Percentiles rank a stretch among this genome's conserved stretches.
phyloP scores from a whole-genome alignment of 768 basidiomycete genomes.

The Solioccasus polychromus region DNA sequence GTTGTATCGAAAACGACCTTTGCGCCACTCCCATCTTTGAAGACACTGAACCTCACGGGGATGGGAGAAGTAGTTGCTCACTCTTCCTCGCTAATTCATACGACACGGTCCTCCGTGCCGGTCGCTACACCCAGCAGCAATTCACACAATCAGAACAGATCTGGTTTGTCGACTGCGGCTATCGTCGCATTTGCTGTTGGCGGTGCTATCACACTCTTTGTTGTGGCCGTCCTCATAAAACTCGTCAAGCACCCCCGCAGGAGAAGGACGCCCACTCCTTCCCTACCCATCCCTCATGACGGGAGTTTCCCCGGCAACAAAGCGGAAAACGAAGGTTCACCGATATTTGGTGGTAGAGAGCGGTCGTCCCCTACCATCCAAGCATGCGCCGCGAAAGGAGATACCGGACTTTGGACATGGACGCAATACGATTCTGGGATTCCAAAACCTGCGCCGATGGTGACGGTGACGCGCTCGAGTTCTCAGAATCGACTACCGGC shows the following conservation, averaged over 20 bases:
- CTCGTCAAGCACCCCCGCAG: constrained; percentile 49
- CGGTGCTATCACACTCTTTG: constrained; percentile 46
- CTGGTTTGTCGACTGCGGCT: constrained; percentile 44
- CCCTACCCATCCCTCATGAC: constrained; percentile 69
- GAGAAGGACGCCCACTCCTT: constrained; percentile 62
- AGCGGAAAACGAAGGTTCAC: constrained; percentile 55
- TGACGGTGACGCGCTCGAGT: constrained; percentile 24
- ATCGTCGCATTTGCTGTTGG: constrained; percentile 56
- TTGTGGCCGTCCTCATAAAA: constrained; percentile 45
- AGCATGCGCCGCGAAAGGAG: constrained; percentile 34
- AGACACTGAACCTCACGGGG: constrained; percentile 25
- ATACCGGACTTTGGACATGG: constrained; percentile 53
- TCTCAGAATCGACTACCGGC: constrained; percentile 13
- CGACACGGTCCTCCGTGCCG: constrained; percentile 7
- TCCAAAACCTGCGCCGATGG: constrained; percentile 24
- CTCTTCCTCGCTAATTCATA: constrained; percentile 6
- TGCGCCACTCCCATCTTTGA: constrained; percentile 27
- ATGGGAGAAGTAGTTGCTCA: constrained; percentile 15
- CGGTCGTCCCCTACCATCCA: constrained; percentile 38
- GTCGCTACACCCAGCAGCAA: not conserved
- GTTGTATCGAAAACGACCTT: constrained; percentile 23
- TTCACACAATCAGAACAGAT: constrained; percentile 2
- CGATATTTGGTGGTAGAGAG: constrained; percentile 77
- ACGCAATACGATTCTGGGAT: constrained; percentile 48
- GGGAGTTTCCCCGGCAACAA: constrained; percentile 45